These are phyloP conservation scores for Hymenoscyphus occultus DNA, from an alignment of 2,329 filamentous ascomycete genomes.

Conservation along the genomic window DNA sequence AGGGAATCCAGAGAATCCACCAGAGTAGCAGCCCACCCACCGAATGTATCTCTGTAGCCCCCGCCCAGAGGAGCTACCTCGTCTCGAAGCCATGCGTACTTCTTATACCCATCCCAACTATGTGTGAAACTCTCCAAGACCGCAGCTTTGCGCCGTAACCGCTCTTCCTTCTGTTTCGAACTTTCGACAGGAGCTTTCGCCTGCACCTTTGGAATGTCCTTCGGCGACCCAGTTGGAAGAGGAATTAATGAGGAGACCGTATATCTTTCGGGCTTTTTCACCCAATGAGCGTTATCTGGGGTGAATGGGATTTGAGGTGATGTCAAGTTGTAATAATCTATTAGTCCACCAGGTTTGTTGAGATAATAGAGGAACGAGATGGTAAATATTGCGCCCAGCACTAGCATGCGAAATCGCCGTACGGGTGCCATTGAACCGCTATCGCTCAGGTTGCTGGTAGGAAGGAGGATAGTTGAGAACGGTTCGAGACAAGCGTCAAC, in stretches of 20 bases:
- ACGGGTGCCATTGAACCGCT: slow-evolving; percentile 23
- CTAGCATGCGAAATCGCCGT: slow-evolving; percentile 30
- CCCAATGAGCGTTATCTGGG: slow-evolving; percentile 50
- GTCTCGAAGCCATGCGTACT: slow-evolving; percentile 79
- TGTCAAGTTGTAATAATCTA: slow-evolving; percentile 19
- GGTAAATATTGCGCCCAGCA: slow-evolving; percentile 25
- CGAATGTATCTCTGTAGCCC: slow-evolving; percentile 73
- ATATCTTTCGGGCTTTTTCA: slow-evolving; percentile 31
- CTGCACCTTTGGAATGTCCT: slow-evolving; percentile 32
- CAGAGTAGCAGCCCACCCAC: slow-evolving; percentile 84
- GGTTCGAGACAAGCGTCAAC: slow-evolving; percentile 15
- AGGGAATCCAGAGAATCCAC: slow-evolving; percentile 81
- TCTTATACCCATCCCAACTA: slow-evolving; percentile 78
- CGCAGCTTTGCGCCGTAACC: slow-evolving; percentile 26
- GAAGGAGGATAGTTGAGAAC: slow-evolving; percentile 8
- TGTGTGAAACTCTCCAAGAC: slow-evolving; percentile 35
- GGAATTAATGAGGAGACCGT: slow-evolving; percentile 31
- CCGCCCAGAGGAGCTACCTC: slow-evolving; percentile 74
- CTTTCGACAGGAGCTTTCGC: slow-evolving; percentile 25
- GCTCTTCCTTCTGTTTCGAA: slow-evolving; percentile 23
- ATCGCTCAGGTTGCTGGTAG: slow-evolving; percentile 1
- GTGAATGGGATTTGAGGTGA: slow-evolving; percentile 41
- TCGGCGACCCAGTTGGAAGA: slow-evolving; percentile 30
- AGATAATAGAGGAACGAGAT: slow-evolving; percentile 30
- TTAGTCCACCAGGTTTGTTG: slow-evolving; percentile 23